Evolutionary conservation across 768 basidiomycete species (phyloP).

Genomic region (Trametes coccinea): DNA sequence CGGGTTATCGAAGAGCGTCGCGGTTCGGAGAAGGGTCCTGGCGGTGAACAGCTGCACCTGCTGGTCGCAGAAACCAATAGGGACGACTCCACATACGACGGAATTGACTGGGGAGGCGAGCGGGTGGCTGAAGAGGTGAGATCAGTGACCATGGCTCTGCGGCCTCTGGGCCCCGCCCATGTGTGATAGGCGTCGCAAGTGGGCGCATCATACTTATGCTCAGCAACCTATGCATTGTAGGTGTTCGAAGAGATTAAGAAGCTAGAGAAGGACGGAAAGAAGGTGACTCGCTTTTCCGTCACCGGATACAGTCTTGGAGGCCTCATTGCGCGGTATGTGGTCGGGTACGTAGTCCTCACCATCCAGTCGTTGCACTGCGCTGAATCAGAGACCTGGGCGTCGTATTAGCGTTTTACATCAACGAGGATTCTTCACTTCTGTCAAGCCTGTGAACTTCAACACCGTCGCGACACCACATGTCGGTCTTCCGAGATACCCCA

Average conservation of each 20-base stretch:
- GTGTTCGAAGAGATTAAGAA: conserved; percentile 55
- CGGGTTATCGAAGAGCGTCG: conserved; percentile 53
- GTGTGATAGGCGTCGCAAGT: background rate
- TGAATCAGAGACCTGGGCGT: no score
- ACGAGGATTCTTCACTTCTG: conserved; percentile 66
- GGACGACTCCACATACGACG: conserved; percentile 74
- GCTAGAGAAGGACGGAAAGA: conserved; percentile 52
- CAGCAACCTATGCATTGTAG: conserved; percentile 35
- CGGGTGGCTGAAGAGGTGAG: conserved; percentile 76
- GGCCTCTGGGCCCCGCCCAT: no score
- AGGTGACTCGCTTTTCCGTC: conserved; percentile 69
- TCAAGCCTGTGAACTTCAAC: conserved; percentile 77
- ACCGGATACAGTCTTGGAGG: conserved; percentile 85
- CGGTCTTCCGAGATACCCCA: conserved; percentile 66
- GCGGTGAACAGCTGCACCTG: conserved; percentile 54
- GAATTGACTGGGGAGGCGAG: conserved; percentile 83
- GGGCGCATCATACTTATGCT: background rate
- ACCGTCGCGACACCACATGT: conserved; percentile 85
- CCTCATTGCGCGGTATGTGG: conserved; percentile 73
- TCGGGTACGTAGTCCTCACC: conserved; percentile 49
- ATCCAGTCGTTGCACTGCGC: no score
- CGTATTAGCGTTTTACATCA: conserved; percentile 58
- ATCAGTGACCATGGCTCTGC: no score
- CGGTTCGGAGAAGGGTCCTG: conserved; percentile 31
- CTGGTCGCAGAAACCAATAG: conserved; percentile 66